Conservation (phyloP, 495 filamentous ascomycete species). For the Trichoderma gamsii region DNA sequence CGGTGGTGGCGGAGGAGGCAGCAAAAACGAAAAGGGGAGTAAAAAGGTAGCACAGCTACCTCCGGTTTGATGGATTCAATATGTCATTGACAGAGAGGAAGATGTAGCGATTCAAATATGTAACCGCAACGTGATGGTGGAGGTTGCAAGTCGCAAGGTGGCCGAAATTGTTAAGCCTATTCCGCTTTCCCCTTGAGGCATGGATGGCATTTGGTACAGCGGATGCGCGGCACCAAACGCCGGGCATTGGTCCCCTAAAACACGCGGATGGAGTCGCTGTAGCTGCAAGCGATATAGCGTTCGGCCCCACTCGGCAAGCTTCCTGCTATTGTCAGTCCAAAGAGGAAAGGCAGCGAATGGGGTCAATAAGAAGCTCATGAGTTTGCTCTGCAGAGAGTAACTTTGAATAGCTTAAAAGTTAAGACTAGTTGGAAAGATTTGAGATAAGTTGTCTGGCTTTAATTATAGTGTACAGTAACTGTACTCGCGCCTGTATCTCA, state of each 20-base stretch:
- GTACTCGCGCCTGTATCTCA: too few species aligned
- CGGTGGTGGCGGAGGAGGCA: neutral
- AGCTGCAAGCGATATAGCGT: constrained; percentile 14
- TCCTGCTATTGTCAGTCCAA: neutral
- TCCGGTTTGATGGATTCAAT: neutral
- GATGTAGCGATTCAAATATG: neutral
- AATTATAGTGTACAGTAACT: too few species aligned
- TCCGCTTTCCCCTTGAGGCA: neutral
- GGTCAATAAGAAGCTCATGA: constrained; percentile 5
- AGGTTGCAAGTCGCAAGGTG: constrained; percentile 2
- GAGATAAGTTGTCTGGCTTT: too few species aligned
- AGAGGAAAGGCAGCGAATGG: neutral
- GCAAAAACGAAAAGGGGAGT: neutral
- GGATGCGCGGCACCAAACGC: neutral
- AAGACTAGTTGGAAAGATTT: too few species aligned
- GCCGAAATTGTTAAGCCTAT: neutral
- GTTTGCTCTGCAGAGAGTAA: neutral
- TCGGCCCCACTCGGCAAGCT: constrained; percentile 1
- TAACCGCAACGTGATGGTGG: neutral
- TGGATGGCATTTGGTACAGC: neutral
- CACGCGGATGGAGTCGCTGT: neutral
- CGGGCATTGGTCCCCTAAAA: constrained; percentile 8
- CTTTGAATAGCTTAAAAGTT: neutral
- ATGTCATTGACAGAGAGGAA: neutral
- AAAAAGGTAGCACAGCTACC: constrained; percentile 5